Evolutionary conservation across 352 stramenopile species (phyloP).

Genomic region (Globisporangium apiculatum): DNA sequence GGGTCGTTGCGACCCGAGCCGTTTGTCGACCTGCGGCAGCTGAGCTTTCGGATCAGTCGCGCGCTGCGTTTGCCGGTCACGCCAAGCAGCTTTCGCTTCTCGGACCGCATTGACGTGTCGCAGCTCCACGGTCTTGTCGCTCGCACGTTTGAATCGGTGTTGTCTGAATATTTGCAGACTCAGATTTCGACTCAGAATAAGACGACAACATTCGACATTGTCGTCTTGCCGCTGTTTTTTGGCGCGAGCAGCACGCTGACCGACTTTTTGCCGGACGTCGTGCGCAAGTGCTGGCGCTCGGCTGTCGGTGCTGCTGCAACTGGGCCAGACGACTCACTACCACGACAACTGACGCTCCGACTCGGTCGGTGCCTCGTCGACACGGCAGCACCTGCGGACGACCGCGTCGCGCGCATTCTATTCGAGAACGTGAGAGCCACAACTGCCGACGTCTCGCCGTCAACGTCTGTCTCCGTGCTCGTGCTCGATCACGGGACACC

Average conservation of each 20-base stretch:
- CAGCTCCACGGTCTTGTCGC: constrained; percentile 58
- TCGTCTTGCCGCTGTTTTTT: constrained; percentile 79
- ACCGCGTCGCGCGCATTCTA: constrained; percentile 59
- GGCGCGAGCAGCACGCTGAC: constrained; percentile 69
- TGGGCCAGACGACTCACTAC: too few species aligned
- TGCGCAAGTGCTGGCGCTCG: constrained; percentile 35
- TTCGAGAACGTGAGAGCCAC: constrained; percentile 36
- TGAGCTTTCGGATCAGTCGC: constrained; percentile 60
- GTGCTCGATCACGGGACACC: constrained; percentile 76
- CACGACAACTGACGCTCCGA: constrained; percentile 12
- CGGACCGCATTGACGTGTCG: constrained; percentile 48
- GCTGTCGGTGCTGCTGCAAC: constrained; percentile 8
- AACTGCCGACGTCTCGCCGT: constrained; percentile 19
- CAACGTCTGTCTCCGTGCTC: constrained; percentile 41
- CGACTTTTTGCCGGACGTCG: constrained; percentile 58
- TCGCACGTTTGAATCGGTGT: constrained; percentile 57
- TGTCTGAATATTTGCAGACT: constrained; percentile 31
- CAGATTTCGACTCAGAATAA: neutral
- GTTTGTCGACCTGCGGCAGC: constrained; percentile 66
- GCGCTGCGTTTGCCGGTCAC: constrained; percentile 43
- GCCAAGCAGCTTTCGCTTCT: constrained; percentile 75
- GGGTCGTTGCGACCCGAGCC: constrained; percentile 62
- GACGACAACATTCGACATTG: constrained; percentile 14
- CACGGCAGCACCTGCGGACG: constrained; percentile 30
- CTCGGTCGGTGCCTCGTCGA: constrained; percentile 60